Evolutionary conservation across 495 filamentous ascomycete species (phyloP).

Genomic region (Penicillium coprophilum): DNA sequence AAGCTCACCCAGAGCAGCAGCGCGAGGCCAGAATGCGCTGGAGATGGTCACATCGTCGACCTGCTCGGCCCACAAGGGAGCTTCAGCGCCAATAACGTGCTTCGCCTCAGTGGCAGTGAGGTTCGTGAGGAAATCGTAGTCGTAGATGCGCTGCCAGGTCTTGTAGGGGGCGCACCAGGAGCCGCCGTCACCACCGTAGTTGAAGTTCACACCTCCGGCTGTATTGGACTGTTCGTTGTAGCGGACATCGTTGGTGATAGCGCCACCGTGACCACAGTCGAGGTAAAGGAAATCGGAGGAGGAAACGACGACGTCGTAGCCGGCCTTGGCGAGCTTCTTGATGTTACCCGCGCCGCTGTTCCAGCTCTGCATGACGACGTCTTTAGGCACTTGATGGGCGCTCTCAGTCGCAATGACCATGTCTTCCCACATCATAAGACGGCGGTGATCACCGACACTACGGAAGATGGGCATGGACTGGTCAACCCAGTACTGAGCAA

Average conservation of each 20-base stretch:
- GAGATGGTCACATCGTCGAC: constrained; percentile 53
- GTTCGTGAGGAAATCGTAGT: constrained; percentile 56
- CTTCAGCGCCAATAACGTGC: constrained; percentile 50
- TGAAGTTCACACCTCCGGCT: constrained; percentile 47
- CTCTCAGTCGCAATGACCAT: constrained; percentile 42
- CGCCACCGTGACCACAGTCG: constrained; percentile 56
- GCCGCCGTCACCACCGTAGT: constrained; percentile 54
- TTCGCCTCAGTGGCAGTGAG: constrained; percentile 44
- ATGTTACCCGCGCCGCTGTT: constrained; percentile 54
- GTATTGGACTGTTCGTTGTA: constrained; percentile 54
- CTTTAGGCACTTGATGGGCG: constrained; percentile 47
- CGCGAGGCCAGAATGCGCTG: constrained; percentile 53
- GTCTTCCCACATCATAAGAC: constrained; percentile 59
- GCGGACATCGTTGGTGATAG: constrained; percentile 53
- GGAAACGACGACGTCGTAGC: constrained; percentile 57
- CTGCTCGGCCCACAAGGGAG: constrained; percentile 56
- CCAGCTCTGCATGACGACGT: constrained; percentile 57
- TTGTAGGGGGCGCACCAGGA: constrained; percentile 61
- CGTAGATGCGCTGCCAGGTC: constrained; percentile 62
- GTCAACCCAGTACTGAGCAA: constrained; percentile 57
- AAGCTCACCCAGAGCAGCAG: constrained; percentile 54
- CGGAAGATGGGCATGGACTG: constrained; percentile 54
- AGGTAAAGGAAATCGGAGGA: constrained; percentile 56
- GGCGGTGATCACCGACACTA: constrained; percentile 36
- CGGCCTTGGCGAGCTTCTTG: constrained; percentile 48